Conservation (phyloP, 306 rosid genomes). For the Urtica urens region DNA sequence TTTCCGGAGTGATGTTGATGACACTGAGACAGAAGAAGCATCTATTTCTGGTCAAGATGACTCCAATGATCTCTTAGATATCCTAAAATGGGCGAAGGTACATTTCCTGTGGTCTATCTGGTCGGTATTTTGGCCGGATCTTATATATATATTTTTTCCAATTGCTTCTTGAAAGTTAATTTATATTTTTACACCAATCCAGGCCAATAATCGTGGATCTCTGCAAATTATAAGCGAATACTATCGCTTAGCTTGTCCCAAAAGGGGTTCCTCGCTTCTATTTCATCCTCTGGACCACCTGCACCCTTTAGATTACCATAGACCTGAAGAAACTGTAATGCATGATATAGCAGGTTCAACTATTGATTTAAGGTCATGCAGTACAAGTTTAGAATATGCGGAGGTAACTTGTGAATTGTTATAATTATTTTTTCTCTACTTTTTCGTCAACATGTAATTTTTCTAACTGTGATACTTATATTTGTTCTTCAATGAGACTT, state of each 20-base stretch:
- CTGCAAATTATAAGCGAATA: slow-evolving; percentile 66
- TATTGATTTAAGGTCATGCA: slow-evolving; percentile 61
- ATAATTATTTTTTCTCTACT: slow-evolving; percentile 4
- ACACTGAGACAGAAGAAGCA: slow-evolving; percentile 86
- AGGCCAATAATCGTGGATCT: slow-evolving; percentile 67
- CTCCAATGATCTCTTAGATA: slow-evolving; percentile 61
- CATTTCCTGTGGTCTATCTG: slow-evolving; percentile 8
- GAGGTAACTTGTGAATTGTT: slow-evolving; percentile 42
- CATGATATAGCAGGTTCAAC: slow-evolving; percentile 48
- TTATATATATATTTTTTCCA: slow-evolving; percentile 1
- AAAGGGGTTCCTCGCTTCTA: slow-evolving; percentile 48
- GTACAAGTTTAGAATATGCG: slow-evolving; percentile 44
- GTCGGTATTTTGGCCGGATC: slow-evolving; percentile 3
- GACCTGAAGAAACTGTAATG: slow-evolving; percentile 37
- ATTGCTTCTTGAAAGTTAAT: slow-evolving; percentile 11
- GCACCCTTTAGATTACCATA: slow-evolving; percentile 46
- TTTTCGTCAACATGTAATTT: slow-evolving; percentile 5
- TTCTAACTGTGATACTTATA: too few species aligned
- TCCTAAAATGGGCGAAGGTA: slow-evolving; percentile 98
- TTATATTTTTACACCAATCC: slow-evolving; percentile 17
- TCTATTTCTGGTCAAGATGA: slow-evolving; percentile 94
- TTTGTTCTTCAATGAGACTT: too few species aligned
- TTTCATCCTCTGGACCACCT: slow-evolving; percentile 70
- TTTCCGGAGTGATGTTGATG: slow-evolving; percentile 89
- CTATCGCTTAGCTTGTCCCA: slow-evolving; percentile 47